These are phyloP conservation scores for Aphanocladium album DNA, from an alignment of 2,329 filamentous ascomycete species.

Conservation along the genomic window DNA sequence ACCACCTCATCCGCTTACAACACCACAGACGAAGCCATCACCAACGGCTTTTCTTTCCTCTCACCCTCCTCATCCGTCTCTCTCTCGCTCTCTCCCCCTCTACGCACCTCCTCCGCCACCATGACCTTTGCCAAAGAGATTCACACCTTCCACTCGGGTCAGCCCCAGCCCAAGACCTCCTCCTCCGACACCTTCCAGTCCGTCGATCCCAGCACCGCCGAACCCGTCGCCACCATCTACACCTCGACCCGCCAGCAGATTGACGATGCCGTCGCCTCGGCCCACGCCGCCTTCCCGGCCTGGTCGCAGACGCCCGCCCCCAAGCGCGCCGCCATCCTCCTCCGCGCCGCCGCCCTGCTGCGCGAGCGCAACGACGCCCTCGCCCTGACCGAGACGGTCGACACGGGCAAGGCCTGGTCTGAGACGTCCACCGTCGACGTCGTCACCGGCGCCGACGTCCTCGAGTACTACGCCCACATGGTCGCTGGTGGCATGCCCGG, in stretches of 20 bases:
- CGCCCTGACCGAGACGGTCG: conserved; percentile 72
- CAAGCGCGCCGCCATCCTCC: conserved; percentile 70
- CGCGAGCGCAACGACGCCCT: conserved; percentile 74
- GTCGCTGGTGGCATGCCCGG: conserved; percentile 77
- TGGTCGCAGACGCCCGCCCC: conserved; percentile 76
- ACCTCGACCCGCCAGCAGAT: conserved; percentile 62
- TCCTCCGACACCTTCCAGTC: conserved; percentile 62
- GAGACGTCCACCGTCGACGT: conserved; percentile 84
- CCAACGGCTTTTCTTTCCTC: neutral
- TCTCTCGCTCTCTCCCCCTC: no score
- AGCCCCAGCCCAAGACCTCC: conserved; percentile 52
- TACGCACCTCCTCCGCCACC: conserved; percentile 12
- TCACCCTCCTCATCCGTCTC: no score
- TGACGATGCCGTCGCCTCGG: conserved; percentile 67
- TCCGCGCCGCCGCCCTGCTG: conserved; percentile 68
- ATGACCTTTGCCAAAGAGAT: conserved; percentile 35
- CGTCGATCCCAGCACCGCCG: conserved; percentile 67
- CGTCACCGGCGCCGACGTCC: conserved; percentile 74
- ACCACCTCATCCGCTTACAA: neutral
- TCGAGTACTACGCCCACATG: conserved; percentile 81
- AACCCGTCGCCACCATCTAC: conserved; percentile 66
- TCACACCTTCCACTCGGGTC: conserved; percentile 72
- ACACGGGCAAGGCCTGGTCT: conserved; percentile 80
- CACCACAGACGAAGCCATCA: conserved; percentile 8
- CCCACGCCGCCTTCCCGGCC: conserved; percentile 62